phyloP scores from a whole-genome alignment of 2,329 filamentous ascomycete species.

The Sporothrix luriei region DNA sequence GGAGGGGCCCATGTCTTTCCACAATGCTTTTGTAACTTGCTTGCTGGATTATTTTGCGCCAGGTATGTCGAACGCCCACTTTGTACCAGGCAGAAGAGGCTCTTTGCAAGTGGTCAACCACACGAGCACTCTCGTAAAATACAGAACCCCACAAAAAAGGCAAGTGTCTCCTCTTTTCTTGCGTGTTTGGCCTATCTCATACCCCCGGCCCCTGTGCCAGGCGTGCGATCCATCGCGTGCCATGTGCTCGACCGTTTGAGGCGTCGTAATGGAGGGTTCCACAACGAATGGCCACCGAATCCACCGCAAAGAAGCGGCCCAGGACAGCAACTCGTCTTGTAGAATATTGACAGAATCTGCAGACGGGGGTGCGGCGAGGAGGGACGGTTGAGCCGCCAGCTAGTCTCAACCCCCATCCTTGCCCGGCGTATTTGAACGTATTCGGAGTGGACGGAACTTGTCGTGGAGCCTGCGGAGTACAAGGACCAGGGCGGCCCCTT shows the following conservation, averaged over 20 bases:
- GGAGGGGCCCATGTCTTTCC: neutral
- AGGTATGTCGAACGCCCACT: neutral
- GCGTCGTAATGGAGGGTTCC: conserved; percentile 11
- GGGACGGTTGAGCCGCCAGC: neutral
- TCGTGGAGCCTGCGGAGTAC: conserved; percentile 5
- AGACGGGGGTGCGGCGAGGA: neutral
- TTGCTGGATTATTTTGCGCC: neutral
- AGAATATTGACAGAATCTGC: neutral
- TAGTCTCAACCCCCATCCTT: neutral
- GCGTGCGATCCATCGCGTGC: conserved; percentile 24
- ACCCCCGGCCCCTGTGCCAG: neutral
- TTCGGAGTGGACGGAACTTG: neutral
- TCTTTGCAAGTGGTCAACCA: neutral
- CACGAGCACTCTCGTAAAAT: neutral
- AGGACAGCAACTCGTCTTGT: neutral
- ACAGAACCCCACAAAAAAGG: neutral
- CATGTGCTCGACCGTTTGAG: conserved; percentile 29
- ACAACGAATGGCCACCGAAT: conserved; percentile 4
- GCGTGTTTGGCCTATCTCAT: neutral
- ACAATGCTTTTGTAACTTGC: too few relatives aligned
- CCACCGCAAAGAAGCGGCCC: neutral
- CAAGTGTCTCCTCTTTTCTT: neutral
- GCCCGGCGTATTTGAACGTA: neutral
- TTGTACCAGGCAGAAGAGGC: neutral
- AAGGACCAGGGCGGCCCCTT: neutral